Conservation (phyloP, 768 basidiomycete genomes). For the Artomyces pyxidatus region DNA sequence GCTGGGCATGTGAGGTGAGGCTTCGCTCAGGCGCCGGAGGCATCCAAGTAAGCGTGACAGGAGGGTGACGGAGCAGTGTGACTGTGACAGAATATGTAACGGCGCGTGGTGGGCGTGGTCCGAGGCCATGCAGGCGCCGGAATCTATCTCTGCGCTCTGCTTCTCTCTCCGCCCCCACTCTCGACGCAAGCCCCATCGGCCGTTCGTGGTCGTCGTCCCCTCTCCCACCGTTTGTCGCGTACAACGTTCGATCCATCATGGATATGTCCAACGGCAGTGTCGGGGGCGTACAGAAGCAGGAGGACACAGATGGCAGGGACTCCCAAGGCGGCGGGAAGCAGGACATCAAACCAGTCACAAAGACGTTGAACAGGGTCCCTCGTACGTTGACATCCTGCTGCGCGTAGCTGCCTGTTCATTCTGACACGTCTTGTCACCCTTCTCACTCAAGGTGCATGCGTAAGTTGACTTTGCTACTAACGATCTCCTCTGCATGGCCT, state of each 20-base stretch:
- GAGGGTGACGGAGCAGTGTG: no score
- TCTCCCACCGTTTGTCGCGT: not conserved
- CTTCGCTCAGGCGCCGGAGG: no score
- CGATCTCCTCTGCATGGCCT: conserved; percentile 2
- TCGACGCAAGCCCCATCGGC: not conserved
- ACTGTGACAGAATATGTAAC: no score
- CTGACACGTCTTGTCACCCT: conserved; percentile 11
- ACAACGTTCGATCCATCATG: conserved; percentile 4
- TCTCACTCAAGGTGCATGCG: conserved; percentile 62
- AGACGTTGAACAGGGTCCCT: conserved; percentile 81
- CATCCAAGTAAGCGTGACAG: no score
- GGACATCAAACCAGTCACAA: conserved; percentile 63
- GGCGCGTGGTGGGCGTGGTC: no score
- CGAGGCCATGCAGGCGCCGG: no score
- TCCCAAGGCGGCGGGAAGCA: conserved; percentile 36
- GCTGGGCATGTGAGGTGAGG: no score
- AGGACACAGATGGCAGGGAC: conserved; percentile 45
- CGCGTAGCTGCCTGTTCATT: conserved; percentile 13
- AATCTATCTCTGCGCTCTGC: not conserved
- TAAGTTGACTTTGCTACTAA: conserved; percentile 29
- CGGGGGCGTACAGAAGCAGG: conserved; percentile 47
- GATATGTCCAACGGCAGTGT: conserved; percentile 15
- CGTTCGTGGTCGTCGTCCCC: conserved; percentile 6
- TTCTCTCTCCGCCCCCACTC: conserved; percentile 4
- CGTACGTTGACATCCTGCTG: conserved; percentile 42